Evolutionary conservation across 1,284 basidiomycete species (phyloP).

Genomic region (Takashimella tepidaria): DNA sequence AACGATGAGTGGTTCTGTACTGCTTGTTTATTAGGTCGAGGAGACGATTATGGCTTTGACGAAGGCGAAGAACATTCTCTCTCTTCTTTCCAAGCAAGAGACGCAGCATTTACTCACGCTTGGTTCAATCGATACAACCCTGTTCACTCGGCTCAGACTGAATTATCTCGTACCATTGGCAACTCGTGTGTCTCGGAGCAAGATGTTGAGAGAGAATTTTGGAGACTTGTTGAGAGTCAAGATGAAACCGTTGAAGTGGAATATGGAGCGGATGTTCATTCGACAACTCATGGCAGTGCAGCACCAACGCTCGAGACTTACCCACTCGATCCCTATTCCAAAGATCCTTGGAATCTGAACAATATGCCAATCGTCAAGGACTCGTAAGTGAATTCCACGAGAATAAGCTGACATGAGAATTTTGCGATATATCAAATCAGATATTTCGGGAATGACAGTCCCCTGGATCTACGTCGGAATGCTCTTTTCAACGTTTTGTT

Average conservation of each 20-base stretch:
- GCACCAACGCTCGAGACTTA: conserved; percentile 93
- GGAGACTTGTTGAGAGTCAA: conserved; percentile 86
- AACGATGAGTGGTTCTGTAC: conserved; percentile 93
- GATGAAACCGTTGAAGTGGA: conserved; percentile 95
- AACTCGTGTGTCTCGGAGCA: conserved; percentile 70
- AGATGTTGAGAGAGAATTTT: conserved; percentile 93
- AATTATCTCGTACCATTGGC: conserved; percentile 51
- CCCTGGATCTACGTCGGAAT: conserved; percentile 99
- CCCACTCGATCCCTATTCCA: conserved; percentile 77
- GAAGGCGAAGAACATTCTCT: conserved; percentile 95
- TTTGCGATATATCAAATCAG: conserved; percentile 83
- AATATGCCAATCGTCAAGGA: conserved; percentile 88
- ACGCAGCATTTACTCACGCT: conserved; percentile 75
- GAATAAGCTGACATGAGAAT: conserved; percentile 20
- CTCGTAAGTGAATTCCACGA: conserved; percentile 57
- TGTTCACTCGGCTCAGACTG: conserved; percentile 18
- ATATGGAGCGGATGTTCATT: conserved; percentile 98
- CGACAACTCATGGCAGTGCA: conserved; percentile 93
- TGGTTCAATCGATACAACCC: conserved; percentile 83
- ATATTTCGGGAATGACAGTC: conserved; percentile 99
- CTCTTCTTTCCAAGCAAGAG: conserved; percentile 85
- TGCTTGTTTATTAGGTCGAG: conserved; percentile 83
- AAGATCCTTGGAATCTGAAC: conserved; percentile 96
- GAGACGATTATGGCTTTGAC: conserved; percentile 98
- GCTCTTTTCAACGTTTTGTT: conserved; percentile 98